These are phyloP conservation scores for Larix kaempferi DNA, from an alignment of 75 land plant species.

Conservation along the genomic window DNA sequence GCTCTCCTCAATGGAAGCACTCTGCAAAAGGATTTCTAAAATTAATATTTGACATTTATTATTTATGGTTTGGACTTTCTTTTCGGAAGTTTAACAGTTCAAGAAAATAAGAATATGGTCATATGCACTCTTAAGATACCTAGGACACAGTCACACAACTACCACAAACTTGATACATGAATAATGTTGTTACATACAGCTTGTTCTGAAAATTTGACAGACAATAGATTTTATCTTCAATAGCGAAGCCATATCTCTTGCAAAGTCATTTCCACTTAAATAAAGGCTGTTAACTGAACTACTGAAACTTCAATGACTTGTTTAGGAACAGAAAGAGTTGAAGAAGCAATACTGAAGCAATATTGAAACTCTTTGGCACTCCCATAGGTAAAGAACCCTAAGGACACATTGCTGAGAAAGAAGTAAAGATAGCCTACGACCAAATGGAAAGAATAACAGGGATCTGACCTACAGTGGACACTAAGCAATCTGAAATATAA, in stretches of 20 bases:
- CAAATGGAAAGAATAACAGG: too few relatives aligned
- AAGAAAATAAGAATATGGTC: background rate
- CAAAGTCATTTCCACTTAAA: background rate
- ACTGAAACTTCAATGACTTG: too few relatives aligned
- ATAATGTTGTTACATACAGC: background rate
- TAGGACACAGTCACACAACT: background rate
- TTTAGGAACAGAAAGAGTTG: too few relatives aligned
- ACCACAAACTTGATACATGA: background rate
- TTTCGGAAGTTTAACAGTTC: too few relatives aligned
- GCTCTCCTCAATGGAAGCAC: slow-evolving; percentile 73
- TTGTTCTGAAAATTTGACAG: background rate
- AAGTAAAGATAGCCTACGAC: too few relatives aligned
- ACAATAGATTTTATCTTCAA: background rate
- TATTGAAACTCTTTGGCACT: too few relatives aligned
- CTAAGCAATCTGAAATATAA: background rate
- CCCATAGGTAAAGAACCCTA: too few relatives aligned
- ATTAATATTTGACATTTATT: background rate
- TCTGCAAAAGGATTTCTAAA: slow-evolving; percentile 25
- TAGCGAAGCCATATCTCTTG: background rate
- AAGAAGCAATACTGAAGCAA: too few relatives aligned
- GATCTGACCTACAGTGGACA: too few relatives aligned
- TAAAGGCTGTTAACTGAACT: too few relatives aligned
- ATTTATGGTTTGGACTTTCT: background rate
- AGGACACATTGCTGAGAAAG: too few relatives aligned
- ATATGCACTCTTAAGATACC: background rate